These are phyloP conservation scores for Aspergillus calidoustus DNA, from an alignment of 2,329 filamentous ascomycete species.

Conservation along the genomic window DNA sequence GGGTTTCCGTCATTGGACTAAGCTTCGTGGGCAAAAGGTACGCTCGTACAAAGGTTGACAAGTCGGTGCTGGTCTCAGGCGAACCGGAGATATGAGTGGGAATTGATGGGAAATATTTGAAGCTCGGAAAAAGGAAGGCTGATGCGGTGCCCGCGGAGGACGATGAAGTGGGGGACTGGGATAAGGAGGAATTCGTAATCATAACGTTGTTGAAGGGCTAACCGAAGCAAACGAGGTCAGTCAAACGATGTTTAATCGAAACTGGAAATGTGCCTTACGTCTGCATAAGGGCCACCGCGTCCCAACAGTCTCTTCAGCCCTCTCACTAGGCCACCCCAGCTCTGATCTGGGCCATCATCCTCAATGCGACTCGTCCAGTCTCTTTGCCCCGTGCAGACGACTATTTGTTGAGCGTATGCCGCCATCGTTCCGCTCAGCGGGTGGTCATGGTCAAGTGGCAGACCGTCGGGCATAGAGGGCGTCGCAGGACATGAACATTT, in stretches of 20 bases:
- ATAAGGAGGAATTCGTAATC: constrained; percentile 76
- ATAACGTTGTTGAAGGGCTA: constrained; percentile 85
- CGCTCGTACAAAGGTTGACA: constrained; percentile 52
- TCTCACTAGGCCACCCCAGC: constrained; percentile 57
- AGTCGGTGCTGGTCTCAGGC: constrained; percentile 21
- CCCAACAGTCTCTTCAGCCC: constrained; percentile 72
- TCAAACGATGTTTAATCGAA: background rate
- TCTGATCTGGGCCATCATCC: constrained; percentile 66
- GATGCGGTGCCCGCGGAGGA: constrained; percentile 49
- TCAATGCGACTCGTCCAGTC: constrained; percentile 88
- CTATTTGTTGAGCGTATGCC: constrained; percentile 77
- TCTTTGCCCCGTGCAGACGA: constrained; percentile 77
- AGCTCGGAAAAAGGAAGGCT: constrained; percentile 79
- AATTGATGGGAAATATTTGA: constrained; percentile 77
- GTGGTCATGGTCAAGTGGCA: constrained; percentile 75
- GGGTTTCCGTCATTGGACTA: constrained; percentile 38
- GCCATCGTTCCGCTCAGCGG: constrained; percentile 77
- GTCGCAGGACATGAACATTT: constrained; percentile 76
- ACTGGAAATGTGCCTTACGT: constrained; percentile 51
- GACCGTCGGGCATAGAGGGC: constrained; percentile 68
- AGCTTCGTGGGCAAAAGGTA: constrained; percentile 45
- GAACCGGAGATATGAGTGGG: constrained; percentile 63
- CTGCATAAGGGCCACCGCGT: constrained; percentile 66
- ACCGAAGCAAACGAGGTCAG: constrained; percentile 16
- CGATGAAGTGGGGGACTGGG: constrained; percentile 52